Conservation (phyloP, 2,329 filamentous ascomycete genomes). For the Aschersonia sp. region DNA sequence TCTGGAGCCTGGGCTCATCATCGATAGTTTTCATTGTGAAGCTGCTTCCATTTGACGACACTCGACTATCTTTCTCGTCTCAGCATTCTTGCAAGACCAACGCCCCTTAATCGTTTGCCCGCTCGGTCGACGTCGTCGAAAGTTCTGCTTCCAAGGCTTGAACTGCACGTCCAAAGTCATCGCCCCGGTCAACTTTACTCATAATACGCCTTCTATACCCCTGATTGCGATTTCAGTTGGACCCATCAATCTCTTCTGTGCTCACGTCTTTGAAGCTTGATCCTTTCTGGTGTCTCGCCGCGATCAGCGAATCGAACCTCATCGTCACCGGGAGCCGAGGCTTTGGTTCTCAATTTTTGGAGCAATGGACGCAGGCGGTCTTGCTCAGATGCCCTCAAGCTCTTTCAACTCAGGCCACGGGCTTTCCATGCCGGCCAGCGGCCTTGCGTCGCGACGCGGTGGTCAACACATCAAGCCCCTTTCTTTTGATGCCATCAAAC, state of each 20-base stretch:
- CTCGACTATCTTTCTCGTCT: not conserved
- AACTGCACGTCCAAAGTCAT: too few species aligned
- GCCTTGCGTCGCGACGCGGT: constrained; percentile 73
- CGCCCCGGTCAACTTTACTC: too few species aligned
- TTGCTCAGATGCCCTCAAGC: constrained; percentile 97
- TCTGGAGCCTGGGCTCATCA: not conserved
- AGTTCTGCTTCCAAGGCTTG: not conserved
- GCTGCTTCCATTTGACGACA: not conserved
- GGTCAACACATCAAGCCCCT: constrained; percentile 83
- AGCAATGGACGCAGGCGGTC: constrained; percentile 90
- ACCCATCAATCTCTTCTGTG: too few species aligned
- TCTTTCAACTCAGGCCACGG: constrained; percentile 56
- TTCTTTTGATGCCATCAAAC: constrained; percentile 58
- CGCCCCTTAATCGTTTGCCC: not conserved
- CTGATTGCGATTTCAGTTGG: too few species aligned
- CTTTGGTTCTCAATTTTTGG: constrained; percentile 9
- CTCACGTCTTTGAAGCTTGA: too few species aligned
- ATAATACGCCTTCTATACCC: too few species aligned
- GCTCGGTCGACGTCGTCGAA: not conserved
- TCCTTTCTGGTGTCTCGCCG: too few species aligned
- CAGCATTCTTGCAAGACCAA: not conserved
- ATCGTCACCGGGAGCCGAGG: too few species aligned
- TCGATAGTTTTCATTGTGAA: not conserved
- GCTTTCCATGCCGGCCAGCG: constrained; percentile 61
- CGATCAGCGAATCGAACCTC: too few species aligned